phyloP scores from a whole-genome alignment of 139 green algal species.

The Chlorella sp. region DNA sequence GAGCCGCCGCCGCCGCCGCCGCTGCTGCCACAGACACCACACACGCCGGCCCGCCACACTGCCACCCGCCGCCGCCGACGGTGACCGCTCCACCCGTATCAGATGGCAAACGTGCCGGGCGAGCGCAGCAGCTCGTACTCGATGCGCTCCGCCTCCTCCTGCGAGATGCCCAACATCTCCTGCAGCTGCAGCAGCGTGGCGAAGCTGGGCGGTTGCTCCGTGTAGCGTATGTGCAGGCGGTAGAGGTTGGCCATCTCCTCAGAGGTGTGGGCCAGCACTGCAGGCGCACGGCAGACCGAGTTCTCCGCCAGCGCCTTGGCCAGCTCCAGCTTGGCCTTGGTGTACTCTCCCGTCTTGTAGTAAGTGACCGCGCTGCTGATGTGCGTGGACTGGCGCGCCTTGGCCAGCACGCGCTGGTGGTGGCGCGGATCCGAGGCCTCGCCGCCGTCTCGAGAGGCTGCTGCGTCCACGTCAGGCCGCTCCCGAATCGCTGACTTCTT shows the following conservation, averaged over 20 bases:
- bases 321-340: conserved; percentile 65
- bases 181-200: conserved; percentile 64
- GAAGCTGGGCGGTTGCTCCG: conserved; percentile 57
- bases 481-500: neutral
- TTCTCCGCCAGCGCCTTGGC: conserved; percentile 61
- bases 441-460: no score
- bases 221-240: conserved; percentile 59
- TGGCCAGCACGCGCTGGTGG: conserved; percentile 48
- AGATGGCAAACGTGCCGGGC: conserved; percentile 46
- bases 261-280: conserved; percentile 41
- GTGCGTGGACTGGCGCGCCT: conserved; percentile 56
- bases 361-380: conserved; percentile 56
- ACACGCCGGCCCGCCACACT: no score
- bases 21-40: no score
- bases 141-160: conserved; percentile 48
- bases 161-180: conserved; percentile 47
- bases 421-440: neutral
- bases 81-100: no score
- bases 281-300: conserved; percentile 47
- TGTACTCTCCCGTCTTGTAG: conserved; percentile 44
- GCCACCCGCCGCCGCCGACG: no score
- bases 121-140: conserved; percentile 45
- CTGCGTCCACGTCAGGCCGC: neutral
- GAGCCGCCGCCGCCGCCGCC: no score
- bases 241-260: conserved; percentile 52